Evolutionary conservation across 176 grass and related monocot species (phyloP), one percentile per base, ranked within the genome.

Genomic region (Alopecurus myosuroides): DNA sequence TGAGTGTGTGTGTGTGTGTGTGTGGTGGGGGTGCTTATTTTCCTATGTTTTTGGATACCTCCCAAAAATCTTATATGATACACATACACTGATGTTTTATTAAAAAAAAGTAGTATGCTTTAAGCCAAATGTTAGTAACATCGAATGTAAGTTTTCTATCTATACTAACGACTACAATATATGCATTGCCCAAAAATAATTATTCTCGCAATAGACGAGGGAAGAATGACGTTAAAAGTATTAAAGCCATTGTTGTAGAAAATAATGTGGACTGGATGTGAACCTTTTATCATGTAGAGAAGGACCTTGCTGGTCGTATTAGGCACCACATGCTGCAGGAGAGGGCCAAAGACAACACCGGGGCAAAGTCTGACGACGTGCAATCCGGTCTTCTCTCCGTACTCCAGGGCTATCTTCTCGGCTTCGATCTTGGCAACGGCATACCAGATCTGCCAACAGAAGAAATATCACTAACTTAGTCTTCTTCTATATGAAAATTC

Each of bases 381-480:
- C 23, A 85, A 50, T 4, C 81, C 89, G 11, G 51, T 87, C 51
- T 62, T 76, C 70, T 87, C n/a, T 13, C 13, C 66, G 7, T 84
- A 87, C 13, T 89, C 81, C 44, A 86, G 50, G 20, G 81, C 84
- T 60, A 67, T 82, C 20, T 80, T 68, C 61, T 92, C 87, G 23
- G 87, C 77, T 51, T 84, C 56, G 2, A 62, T 89, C 45, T 92
- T 89, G 22, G 87, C 77, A 41, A 81, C 35, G 56, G 0, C 61
- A 57, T 57, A 57, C 53, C 22, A 25, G 53, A 57, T 57, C 22
- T 25, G 22, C 9, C 7, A 4, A 57, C 8, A 57, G 4, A 57
- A 57, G 3, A 57, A 1, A n/a, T n/a, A 22, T 23, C 22, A 23
- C n/a, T 11, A 57, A 25, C 20, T 23, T n/a, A n/a, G 20, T 57